These are phyloP conservation scores for Smittium culicis DNA, from an alignment of 371 early-diverging fungal species.

Conservation along the genomic window DNA sequence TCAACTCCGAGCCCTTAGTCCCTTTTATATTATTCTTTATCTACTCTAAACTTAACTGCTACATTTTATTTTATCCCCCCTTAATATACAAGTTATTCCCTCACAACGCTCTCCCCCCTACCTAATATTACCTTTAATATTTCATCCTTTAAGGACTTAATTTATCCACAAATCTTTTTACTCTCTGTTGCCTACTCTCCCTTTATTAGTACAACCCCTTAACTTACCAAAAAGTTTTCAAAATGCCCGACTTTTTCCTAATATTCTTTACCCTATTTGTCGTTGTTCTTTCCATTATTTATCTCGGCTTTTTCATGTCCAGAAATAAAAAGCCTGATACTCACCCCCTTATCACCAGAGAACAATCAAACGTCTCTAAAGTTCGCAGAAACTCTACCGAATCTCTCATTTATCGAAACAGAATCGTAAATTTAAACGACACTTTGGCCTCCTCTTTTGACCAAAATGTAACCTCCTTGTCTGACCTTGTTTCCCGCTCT, in stretches of 20 bases:
- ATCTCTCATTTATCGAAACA: conserved; percentile 54
- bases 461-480: background rate
- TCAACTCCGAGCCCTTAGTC: too few relatives aligned
- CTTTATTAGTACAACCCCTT: too few relatives aligned
- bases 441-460: conserved; percentile 3
- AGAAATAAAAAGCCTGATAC: conserved; percentile 54
- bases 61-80: too few relatives aligned
- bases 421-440: conserved; percentile 24
- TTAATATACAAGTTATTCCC: too few relatives aligned
- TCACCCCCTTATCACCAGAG: conserved; percentile 56
- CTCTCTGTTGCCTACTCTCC: too few relatives aligned
- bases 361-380: conserved; percentile 48
- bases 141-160: too few relatives aligned
- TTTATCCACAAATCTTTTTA: too few relatives aligned
- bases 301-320: conserved; percentile 32
- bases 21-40: too few relatives aligned
- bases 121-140: too few relatives aligned
- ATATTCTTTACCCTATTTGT: background rate
- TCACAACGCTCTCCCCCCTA: too few relatives aligned
- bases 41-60: too few relatives aligned
- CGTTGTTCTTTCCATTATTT: conserved; percentile 13
- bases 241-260: background rate
- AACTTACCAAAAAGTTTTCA: too few relatives aligned
- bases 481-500: background rate
- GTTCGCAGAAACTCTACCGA: conserved; percentile 49